Evolutionary conservation across 371 early-diverging fungal species (phyloP), one percentile per base, ranked within the genome.

Genomic region (Encephalitozoon cuniculi): DNA sequence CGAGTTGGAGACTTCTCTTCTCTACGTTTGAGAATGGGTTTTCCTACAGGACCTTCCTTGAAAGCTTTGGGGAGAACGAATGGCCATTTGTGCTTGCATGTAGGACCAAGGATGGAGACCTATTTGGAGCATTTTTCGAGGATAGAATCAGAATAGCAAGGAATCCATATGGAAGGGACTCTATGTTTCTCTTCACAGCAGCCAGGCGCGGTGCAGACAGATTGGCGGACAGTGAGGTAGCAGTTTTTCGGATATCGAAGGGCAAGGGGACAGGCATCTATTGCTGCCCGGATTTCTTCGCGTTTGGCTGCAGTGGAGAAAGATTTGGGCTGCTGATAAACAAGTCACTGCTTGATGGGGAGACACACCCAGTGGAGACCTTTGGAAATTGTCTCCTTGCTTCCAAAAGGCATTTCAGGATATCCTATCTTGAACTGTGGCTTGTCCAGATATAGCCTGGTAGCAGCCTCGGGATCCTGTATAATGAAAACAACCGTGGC

Each of bases 1-100:
- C 9, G 0, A 37, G 28, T 0, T 67, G 67, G 67, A 41, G 15
- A 25, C 67, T 67, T 23, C 32, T 67, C 18, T 67, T 43, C 32
- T 67, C 67, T 3, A 67, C 67, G 3, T 67, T 28, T 46, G 67
- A 67, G 26, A 26, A 67, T 46, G 67, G 67, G 46, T 67, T 67
- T 67, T 67, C 67, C 18, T 67, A 67, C 32, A 67, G 51, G 46
- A 44, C 39, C 4, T 41, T 67, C 2, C 30, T 67, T 9, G 25
- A 6, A 39, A 46, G 37, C 51, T 67, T 67, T 67, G 18, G 9
- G 34, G 26, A 28, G 5, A 34, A 67, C 23, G 39, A 7, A 5
- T 30, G 30, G 49, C 67, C 67, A 7, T 67, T 67, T 67, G 51
- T 67, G 28, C 39, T 67, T 34, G 43, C 51, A 9, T 59, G 59